Evolutionary conservation across 495 filamentous ascomycete genomes (phyloP), one percentile per base, ranked within the genome.

Genomic region (Aspergillus indologenus): DNA sequence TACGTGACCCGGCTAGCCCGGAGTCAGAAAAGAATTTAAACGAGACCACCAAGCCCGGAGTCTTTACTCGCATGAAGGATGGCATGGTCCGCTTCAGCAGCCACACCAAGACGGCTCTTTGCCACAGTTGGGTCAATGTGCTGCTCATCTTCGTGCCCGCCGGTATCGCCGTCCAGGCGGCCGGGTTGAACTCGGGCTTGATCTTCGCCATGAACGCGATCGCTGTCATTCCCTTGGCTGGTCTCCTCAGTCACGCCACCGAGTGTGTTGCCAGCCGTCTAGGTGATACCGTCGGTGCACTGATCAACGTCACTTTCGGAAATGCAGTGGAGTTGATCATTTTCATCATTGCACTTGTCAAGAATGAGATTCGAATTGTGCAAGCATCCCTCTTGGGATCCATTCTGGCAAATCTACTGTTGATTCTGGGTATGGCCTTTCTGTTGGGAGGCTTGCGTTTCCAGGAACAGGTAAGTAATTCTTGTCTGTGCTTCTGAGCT

Each of bases 381-480:
- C 92, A 96, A 73, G 90, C 92, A 3, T 92, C 91, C 0, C 75
- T 96, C 58, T 76, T 96, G 20, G 92, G 92, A 20, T 95, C 91
- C 0, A 95, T 96, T 61, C 78, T 96, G 52, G 88, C 90, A 40
- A 96, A 96, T 64, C 71, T 96, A 45, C 80, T 96, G 14, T 81
- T 96, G 48, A 96, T 96, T 68, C 76, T 96, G 59, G 92, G 92
- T 61, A 93, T 96, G 90, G 87, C 87, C 43, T 96, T 96, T 70
- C 75, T 95, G 34, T 76, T 93, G 40, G 92, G 92, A 65, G 92
- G 92, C 56, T 77, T 96, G 48, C 87, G 90, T 56, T 96, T 87
- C 72, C 87, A 86, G 60, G 92, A 96, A 79, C 92, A 93, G 79
- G 85, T 85, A 70, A 53, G 75, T 11, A 15, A 2, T 8, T 7